Conservation (phyloP, 2,329 filamentous ascomycete genomes). For the Neobulgaria alba region DNA sequence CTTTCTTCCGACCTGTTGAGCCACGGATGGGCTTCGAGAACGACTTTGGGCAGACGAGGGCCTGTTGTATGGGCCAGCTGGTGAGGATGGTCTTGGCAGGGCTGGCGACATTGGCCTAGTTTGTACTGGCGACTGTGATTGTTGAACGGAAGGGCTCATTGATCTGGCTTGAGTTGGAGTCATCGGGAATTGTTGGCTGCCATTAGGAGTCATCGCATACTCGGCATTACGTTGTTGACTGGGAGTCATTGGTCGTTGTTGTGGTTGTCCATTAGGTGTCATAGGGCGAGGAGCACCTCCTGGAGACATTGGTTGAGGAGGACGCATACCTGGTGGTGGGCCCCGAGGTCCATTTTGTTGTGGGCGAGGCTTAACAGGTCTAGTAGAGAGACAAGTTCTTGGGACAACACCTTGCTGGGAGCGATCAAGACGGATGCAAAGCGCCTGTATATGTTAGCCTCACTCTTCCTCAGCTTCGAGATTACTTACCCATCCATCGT, state of each 20-base stretch:
- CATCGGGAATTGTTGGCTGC: slow-evolving; percentile 4
- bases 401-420: slow-evolving; percentile 90
- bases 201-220: slow-evolving; percentile 10
- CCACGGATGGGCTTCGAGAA: slow-evolving; percentile 16
- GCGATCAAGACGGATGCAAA: slow-evolving; percentile 84
- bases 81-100: background rate
- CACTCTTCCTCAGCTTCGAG: slow-evolving; percentile 10
- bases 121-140: background rate
- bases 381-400: slow-evolving; percentile 84
- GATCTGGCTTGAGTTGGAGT: slow-evolving; percentile 2
- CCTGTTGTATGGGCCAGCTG: too few relatives aligned
- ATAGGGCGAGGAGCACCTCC: slow-evolving; percentile 10
- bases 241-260: slow-evolving; percentile 17
- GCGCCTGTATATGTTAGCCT: slow-evolving; percentile 54
- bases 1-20: slow-evolving; percentile 16
- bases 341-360: slow-evolving; percentile 25
- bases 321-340: slow-evolving; percentile 17
- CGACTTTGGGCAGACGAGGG: too few relatives aligned
- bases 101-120: background rate
- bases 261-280: slow-evolving; percentile 14
- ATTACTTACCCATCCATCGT: slow-evolving; percentile 85
- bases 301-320: slow-evolving; percentile 16
- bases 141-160: slow-evolving; percentile 3
- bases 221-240: slow-evolving; percentile 13
- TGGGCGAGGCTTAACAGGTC: slow-evolving; percentile 57